Percentiles rank a stretch among this genome's conserved stretches.
phyloP scores from a whole-genome alignment of 257 asterid species.

The Solanum microdontum region DNA sequence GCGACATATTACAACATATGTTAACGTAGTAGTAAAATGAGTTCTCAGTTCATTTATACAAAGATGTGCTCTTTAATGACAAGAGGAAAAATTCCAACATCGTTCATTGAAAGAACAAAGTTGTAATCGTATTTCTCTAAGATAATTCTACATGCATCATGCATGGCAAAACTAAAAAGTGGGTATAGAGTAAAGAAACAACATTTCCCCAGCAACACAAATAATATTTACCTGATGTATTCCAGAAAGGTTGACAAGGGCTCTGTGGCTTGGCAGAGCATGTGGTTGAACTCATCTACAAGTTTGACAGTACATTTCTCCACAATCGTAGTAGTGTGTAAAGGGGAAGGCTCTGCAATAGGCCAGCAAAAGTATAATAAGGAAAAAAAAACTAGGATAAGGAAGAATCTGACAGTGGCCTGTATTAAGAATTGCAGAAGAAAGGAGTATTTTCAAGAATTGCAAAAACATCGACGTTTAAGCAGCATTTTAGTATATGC shows the following conservation, averaged over 20 bases:
- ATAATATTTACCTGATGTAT: slow-evolving; percentile 56
- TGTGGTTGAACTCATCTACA: slow-evolving; percentile 84
- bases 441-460: background rate
- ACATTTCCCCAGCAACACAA: background rate
- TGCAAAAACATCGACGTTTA: background rate
- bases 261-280: slow-evolving; percentile 89
- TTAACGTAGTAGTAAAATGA: background rate
- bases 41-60: background rate
- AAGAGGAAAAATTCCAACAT: background rate
- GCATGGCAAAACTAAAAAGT: background rate
- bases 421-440: background rate
- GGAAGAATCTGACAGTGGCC: background rate
- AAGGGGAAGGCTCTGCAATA: slow-evolving; percentile 77
- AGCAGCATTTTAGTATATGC: background rate
- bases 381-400: background rate
- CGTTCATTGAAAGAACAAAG: background rate
- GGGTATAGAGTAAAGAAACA: background rate
- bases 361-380: background rate
- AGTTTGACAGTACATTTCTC: slow-evolving; percentile 93
- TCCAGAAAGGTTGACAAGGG: slow-evolving; percentile 80
- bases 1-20: background rate
- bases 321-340: slow-evolving; percentile 90
- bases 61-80: background rate
- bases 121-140: background rate
- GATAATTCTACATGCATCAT: background rate